These are phyloP conservation scores for Hyaloscypha variabilis DNA, from an alignment of 495 filamentous ascomycete species.

Conservation along the genomic window DNA sequence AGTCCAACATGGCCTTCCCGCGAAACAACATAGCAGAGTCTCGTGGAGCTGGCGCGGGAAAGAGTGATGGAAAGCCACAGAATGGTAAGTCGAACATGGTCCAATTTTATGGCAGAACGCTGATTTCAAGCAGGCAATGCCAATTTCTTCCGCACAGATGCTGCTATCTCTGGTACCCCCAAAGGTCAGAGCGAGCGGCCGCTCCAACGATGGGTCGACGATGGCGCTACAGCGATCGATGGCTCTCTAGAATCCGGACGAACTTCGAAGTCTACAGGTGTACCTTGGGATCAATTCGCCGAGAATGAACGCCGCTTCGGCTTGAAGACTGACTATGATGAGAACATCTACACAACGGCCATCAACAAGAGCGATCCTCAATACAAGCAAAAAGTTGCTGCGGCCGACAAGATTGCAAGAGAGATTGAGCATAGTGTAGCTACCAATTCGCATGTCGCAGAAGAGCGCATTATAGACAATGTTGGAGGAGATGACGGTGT, in stretches of 20 bases:
- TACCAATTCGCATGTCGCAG: conserved; percentile 78
- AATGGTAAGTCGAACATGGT: conserved; percentile 63
- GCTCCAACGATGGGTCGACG: conserved; percentile 86
- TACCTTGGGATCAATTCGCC: conserved; percentile 92
- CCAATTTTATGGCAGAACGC: neutral
- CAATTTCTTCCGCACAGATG: conserved; percentile 75
- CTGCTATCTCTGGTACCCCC: conserved; percentile 82
- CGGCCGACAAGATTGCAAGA: conserved; percentile 80
- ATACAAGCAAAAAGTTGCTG: conserved; percentile 74
- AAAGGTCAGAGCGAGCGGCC: conserved; percentile 69
- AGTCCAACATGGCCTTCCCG: conserved; percentile 72
- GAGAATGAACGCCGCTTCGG: conserved; percentile 87
- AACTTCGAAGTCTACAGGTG: conserved; percentile 36
- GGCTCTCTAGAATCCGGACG: conserved; percentile 65
- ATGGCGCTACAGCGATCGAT: conserved; percentile 57
- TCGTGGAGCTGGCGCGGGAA: conserved; percentile 46
- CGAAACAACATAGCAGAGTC: conserved; percentile 75
- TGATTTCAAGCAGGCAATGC: conserved; percentile 28
- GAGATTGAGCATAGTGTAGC: conserved; percentile 79
- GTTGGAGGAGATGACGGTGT: conserved; percentile 60
- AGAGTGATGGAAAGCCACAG: conserved; percentile 53
- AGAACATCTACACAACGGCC: conserved; percentile 89
- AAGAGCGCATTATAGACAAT: conserved; percentile 78
- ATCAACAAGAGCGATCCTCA: conserved; percentile 81
- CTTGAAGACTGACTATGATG: conserved; percentile 83